Evolutionary conservation across 768 basidiomycete genomes (phyloP), one percentile per base, ranked within the genome.

Genomic region (Amanita rubescens): DNA sequence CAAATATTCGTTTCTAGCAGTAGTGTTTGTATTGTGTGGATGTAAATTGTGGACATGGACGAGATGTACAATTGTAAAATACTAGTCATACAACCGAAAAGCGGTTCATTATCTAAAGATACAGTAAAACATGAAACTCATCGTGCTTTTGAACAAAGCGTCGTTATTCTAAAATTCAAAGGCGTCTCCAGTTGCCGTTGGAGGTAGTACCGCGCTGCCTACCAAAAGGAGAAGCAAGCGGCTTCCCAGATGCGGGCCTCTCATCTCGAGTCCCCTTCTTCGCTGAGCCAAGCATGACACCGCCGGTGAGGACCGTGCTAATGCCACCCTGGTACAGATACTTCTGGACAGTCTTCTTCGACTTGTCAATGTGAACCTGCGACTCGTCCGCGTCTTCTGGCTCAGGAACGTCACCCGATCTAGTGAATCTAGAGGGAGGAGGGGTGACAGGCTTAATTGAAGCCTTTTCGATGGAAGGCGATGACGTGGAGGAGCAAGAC

Each of bases 271-370:
- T 12, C 14, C 20, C 15, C 34, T 53, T 53, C 34, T 41, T 42
- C 20, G 25, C 44, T 37, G 43, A 42, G 11, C 71, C 74, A 34
- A 75, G 71, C 74, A 74, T 75, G 15, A 75, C 73, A 35, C 74
- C 74, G 19, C 74, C 74, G 11, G 69, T 71, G 45, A 74, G 67
- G 32, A 72, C 70, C 55, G 67, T 72, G 62, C 73, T 74, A 35
- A 71, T 64, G 12, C 74, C 74, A 43, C 72, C 74, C 55, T 68
- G 67, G 58, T 75, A 75, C 12, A 71, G 62, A 59, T 73, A 75
- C 30, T 65, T 69, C 12, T 65, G 68, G 14, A 65, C 59, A 10
- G 65, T 54, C 32, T 62, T 65, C 51, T 65, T 65, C 15, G 57
- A 48, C 33, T 49, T 61, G 48, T 68, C 61, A n/a, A 67, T 57